Conservation (phyloP, 768 basidiomycete genomes). For the Leccinum disarticulatum region DNA sequence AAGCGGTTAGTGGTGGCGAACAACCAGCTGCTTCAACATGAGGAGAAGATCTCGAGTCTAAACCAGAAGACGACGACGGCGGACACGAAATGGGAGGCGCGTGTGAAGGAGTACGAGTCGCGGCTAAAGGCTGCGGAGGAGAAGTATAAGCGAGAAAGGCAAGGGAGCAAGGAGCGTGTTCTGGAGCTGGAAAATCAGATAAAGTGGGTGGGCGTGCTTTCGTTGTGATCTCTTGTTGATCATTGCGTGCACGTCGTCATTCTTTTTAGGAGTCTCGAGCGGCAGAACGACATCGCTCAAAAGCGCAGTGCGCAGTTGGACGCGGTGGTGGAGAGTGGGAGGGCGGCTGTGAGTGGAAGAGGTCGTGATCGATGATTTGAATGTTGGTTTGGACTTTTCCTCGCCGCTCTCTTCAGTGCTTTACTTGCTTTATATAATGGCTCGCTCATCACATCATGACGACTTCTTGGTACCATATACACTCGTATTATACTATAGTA, state of each 20-base stretch:
- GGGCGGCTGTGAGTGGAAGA: slow-evolving; percentile 10
- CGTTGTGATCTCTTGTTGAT: slow-evolving; percentile 11
- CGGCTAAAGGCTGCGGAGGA: slow-evolving; percentile 83
- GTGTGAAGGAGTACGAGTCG: slow-evolving; percentile 91
- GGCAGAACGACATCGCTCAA: slow-evolving; percentile 77
- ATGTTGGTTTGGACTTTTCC: not conserved
- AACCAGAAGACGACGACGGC: slow-evolving; percentile 70
- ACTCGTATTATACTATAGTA: slow-evolving; percentile 11
- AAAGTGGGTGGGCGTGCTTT: slow-evolving; percentile 55
- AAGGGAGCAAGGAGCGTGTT: slow-evolving; percentile 88
- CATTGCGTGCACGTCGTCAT: not conserved
- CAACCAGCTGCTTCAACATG: slow-evolving; percentile 79
- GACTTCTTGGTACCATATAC: slow-evolving; percentile 15
- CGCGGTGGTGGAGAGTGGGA: slow-evolving; percentile 31
- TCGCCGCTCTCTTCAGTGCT: not conserved
- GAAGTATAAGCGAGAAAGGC: slow-evolving; percentile 88
- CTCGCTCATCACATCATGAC: slow-evolving; percentile 6
- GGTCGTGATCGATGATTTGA: slow-evolving; percentile 22
- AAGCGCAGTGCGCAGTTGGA: slow-evolving; percentile 53
- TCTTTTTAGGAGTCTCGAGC: slow-evolving; percentile 60
- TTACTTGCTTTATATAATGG: slow-evolving; percentile 13
- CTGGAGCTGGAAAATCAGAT: slow-evolving; percentile 68
- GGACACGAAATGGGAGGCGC: slow-evolving; percentile 89
- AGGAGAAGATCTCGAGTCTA: slow-evolving; percentile 78
- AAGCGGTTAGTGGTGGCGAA: slow-evolving; percentile 81